Evolutionary conservation across 257 asterid genomes (phyloP).

Genomic region (Penstemon davidsonii): DNA sequence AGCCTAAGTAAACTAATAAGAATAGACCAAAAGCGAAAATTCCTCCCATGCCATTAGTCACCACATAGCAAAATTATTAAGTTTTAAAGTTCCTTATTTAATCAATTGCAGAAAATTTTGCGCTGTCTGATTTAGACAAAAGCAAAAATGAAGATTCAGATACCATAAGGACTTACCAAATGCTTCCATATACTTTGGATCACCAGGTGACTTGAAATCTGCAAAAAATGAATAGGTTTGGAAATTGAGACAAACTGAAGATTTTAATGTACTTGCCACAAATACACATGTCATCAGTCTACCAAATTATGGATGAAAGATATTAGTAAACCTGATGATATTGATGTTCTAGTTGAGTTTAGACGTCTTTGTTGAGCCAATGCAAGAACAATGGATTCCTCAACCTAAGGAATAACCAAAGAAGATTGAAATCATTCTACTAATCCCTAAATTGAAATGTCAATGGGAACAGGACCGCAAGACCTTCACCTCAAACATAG

Average conservation of each 20-base stretch:
- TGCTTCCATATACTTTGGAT: slow-evolving; percentile 90
- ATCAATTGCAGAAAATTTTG: slow-evolving; percentile 16
- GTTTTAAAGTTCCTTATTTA: neutral
- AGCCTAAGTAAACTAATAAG: neutral
- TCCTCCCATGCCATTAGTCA: slow-evolving; percentile 12
- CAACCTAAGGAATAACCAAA: slow-evolving; percentile 53
- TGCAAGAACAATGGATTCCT: slow-evolving; percentile 83
- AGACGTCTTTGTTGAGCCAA: slow-evolving; percentile 89
- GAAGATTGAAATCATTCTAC: slow-evolving; percentile 6
- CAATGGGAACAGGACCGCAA: slow-evolving; percentile 23
- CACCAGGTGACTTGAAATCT: slow-evolving; percentile 89
- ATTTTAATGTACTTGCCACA: slow-evolving; percentile 9
- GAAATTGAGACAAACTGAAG: slow-evolving; percentile 9
- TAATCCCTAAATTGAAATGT: slow-evolving; percentile 6
- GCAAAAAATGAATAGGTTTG: slow-evolving; percentile 33
- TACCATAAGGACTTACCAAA: slow-evolving; percentile 59
- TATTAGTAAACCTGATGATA: slow-evolving; percentile 51
- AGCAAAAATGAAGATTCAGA: slow-evolving; percentile 23
- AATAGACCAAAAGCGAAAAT: neutral
- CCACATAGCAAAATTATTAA: slow-evolving; percentile 7
- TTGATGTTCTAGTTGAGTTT: slow-evolving; percentile 71
- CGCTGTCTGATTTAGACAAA: slow-evolving; percentile 1
- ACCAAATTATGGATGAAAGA: slow-evolving; percentile 13
- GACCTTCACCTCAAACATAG: slow-evolving; percentile 25
- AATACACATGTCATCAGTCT: slow-evolving; percentile 11